phyloP scores from a whole-genome alignment of 192 early-diverging fungal species.

The Mortierella claussenii region DNA sequence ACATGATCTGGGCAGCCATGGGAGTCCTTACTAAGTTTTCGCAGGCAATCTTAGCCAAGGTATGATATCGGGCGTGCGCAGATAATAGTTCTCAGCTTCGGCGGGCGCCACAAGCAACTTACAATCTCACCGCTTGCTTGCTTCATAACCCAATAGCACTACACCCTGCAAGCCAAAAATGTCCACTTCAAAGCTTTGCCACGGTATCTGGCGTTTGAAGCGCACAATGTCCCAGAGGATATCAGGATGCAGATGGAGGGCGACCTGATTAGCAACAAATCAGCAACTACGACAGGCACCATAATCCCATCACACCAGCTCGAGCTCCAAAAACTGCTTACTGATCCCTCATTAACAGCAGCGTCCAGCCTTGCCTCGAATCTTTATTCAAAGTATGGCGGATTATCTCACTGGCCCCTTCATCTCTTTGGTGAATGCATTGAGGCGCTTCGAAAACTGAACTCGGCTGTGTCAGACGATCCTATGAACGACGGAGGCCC shows the following conservation, averaged over 20 bases:
- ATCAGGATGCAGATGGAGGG: constrained; percentile 35
- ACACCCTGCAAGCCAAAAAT: constrained; percentile 36
- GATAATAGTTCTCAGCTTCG: too few relatives aligned
- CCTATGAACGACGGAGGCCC: background rate
- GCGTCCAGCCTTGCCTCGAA: constrained; percentile 22
- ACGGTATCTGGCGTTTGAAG: constrained; percentile 34
- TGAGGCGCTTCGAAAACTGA: constrained; percentile 23
- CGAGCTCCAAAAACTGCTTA: constrained; percentile 22
- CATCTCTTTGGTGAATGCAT: constrained; percentile 31
- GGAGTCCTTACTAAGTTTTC: constrained; percentile 34
- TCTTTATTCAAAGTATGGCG: constrained; percentile 31
- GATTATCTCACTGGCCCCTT: constrained; percentile 28
- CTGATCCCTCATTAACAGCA: constrained; percentile 12
- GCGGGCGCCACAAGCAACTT: too few relatives aligned
- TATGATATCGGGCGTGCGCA: too few relatives aligned
- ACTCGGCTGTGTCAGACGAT: background rate
- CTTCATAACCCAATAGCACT: constrained; percentile 26
- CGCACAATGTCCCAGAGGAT: constrained; percentile 40
- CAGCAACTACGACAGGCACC: background rate
- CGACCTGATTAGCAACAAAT: constrained; percentile 15
- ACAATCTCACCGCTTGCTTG: too few relatives aligned
- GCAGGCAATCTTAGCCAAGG: constrained; percentile 41
- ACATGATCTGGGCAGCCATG: constrained; percentile 63
- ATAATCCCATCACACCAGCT: constrained; percentile 22
- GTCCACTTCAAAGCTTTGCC: constrained; percentile 30